Conservation (phyloP, 2,329 filamentous ascomycete species). For the Trichoderma guizhouense region DNA sequence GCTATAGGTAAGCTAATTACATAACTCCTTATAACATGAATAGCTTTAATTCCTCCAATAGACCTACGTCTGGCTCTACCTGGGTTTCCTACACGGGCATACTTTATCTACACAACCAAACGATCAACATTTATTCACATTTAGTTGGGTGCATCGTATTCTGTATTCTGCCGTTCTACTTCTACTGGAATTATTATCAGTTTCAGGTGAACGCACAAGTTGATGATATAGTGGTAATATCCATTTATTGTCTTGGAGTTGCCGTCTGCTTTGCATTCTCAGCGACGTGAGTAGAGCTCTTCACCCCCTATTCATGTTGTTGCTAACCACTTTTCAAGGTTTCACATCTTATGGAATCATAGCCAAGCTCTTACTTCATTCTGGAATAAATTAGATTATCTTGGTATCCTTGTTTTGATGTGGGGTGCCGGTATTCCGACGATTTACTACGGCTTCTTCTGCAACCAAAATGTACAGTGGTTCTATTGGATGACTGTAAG, state of each 20-base stretch:
- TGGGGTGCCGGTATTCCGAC: slow-evolving; percentile 20
- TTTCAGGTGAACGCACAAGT: not conserved
- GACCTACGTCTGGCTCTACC: slow-evolving; percentile 12
- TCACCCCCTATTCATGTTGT: not conserved
- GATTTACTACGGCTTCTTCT: slow-evolving; percentile 23
- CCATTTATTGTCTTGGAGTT: slow-evolving; percentile 21
- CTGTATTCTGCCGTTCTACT: not conserved
- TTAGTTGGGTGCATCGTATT: slow-evolving; percentile 15
- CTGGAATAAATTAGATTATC: slow-evolving; percentile 20
- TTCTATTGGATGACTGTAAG: slow-evolving; percentile 22
- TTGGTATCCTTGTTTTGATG: slow-evolving; percentile 22
- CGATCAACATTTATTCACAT: slow-evolving; percentile 18
- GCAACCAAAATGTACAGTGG: slow-evolving; percentile 15
- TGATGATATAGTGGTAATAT: slow-evolving; percentile 19
- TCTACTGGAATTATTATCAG: not conserved
- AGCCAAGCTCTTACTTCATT: slow-evolving; percentile 9
- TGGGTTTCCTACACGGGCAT: slow-evolving; percentile 9
- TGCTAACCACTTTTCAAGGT: not conserved
- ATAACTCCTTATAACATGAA: not conserved
- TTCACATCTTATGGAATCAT: slow-evolving; percentile 12
- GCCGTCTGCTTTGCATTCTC: slow-evolving; percentile 23
- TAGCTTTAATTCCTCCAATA: not conserved
- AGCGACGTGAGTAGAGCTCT: slow-evolving; percentile 17
- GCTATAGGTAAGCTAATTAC: not conserved
- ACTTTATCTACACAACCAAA: slow-evolving; percentile 21